A percentile compares a stretch with the other conserved stretches of the same genome.
phyloP scores from a whole-genome alignment of 352 stramenopile species.

The Paralagenidium karlingii region DNA sequence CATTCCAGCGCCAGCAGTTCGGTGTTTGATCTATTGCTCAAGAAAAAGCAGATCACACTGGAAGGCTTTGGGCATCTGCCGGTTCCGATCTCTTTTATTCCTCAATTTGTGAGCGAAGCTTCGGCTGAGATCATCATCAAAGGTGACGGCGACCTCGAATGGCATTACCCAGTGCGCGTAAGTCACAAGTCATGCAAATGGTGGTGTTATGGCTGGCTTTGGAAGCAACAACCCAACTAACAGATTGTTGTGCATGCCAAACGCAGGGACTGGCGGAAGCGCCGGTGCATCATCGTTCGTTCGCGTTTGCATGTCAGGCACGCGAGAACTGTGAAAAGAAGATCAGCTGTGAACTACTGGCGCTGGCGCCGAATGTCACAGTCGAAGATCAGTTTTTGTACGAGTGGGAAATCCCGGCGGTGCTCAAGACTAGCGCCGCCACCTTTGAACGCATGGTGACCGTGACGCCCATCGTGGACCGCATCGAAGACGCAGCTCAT shows the following conservation, averaged over 20 bases:
- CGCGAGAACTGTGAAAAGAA: constrained; percentile 52
- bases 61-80: constrained; percentile 76
- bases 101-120: constrained; percentile 49
- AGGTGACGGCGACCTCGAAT: constrained; percentile 59
- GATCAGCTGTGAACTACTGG: constrained; percentile 45
- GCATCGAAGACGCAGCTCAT: too few relatives aligned
- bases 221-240: too few relatives aligned
- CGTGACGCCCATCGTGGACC: constrained; percentile 15
- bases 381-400: constrained; percentile 32
- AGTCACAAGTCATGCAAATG: neutral
- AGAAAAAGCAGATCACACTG: constrained; percentile 67
- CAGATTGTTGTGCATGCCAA: neutral
- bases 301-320: constrained; percentile 52
- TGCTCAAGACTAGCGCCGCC: constrained; percentile 16
- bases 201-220: too few relatives aligned
- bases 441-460: constrained; percentile 44
- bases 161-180: constrained; percentile 64
- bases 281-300: constrained; percentile 35
- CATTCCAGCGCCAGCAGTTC: too few relatives aligned
- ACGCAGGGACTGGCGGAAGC: constrained; percentile 57
- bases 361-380: constrained; percentile 24
- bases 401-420: constrained; percentile 55
- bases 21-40: constrained; percentile 69
- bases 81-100: constrained; percentile 86
- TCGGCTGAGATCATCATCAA: constrained; percentile 55